Evolutionary conservation across 1,284 basidiomycete species (phyloP), one percentile per base, ranked within the genome.

Genomic region (Ustilago sp.): DNA sequence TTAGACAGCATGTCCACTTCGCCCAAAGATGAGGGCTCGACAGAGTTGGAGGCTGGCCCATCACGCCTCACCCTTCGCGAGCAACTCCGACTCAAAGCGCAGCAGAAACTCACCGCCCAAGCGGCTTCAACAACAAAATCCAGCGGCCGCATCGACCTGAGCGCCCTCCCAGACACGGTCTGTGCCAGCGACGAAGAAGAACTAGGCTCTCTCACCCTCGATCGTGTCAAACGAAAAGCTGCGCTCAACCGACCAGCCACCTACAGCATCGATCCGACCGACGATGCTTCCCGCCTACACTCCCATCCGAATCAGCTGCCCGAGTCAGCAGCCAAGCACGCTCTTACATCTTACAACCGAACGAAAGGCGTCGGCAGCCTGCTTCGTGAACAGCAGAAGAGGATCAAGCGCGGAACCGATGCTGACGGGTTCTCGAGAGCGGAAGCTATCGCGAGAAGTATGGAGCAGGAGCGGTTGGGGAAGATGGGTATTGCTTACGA

Each of bases 181-280:
- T n/a, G 47, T 31, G 45, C 54, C 2, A 47, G 54, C 31, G 63
- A 70, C 43, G 59, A 68, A n/a, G 71, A 68, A 17, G 54, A 50
- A 39, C 71, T 74, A 28, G 71, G 62, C 38, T 68, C 65, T 8
- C 65, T 74, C 43, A 64, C 43, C 1, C 59, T 74, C 2, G 59
- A 55, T 34, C 65, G 68, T 12, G 12, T 43, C 23, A 59, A 67
- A 35, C 68, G 73, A n/a, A 59, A 67, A 36, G 73, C 72, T 15
- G 72, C 72, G 23, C 72, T 69, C 60, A 63, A 70, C 12, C 39
- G 67, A 12, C 73, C 73, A 2, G 58, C 56, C 0, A 64, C 53
- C 19, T 75, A 75, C 56, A 67, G 58, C 47, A 75, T 75, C 58
- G 73, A 75, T 19, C 73, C 73, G n/a, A 58, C 50, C 41, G 60